Evolutionary conservation across 306 rosid genomes (phyloP), one percentile per base, ranked within the genome.

Genomic region (Mimosa pudica): DNA sequence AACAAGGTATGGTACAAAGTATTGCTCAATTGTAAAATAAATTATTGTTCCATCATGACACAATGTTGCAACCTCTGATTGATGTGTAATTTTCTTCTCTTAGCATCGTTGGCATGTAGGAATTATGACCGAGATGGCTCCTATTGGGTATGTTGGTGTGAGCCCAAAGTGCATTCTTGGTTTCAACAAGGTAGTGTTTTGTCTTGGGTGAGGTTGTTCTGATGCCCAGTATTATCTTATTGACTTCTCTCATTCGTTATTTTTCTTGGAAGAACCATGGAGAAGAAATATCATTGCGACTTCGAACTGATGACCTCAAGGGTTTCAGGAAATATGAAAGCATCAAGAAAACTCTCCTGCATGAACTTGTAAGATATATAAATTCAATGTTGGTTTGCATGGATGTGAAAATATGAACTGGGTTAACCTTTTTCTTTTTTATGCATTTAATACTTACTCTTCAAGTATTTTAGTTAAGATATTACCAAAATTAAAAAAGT

Each of bases 61-160:
- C 48, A 75, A 20, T 35, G 41, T 54, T 80, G 75, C 78, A 38
- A 30, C 70, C 51, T 55, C 75, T 88, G 81, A 85, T 81, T 46
- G 71, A 17, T 70, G 32, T 81, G 62, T 45, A 42, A 70, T 72
- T 82, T 84, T 80, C 83, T 62, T 80, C 76, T 70, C 82, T 71
- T 75, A 95, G 98, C 96, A 95, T 83, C 90, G 71, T 18, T 95
- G 98, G 98, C 94, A 83, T 79, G 95, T 95, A 71, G 98, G 97
- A 82, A 90, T 92, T 69, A 95, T 95, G 98, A 92, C 96, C 44
- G 98, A 95, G 92, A 90, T 95, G 98, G 96, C 97, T 78, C 98
- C 98, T 32, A 62, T 91, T 71, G 98, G 98, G 64, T 92, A 91
- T 81, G 98, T 95, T 85, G 98, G 98, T 77, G 84, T 91, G 79